Evolutionary conservation across 2,329 filamentous ascomycete genomes (phyloP).

Genomic region (Pseudogymnoascus sp.): DNA sequence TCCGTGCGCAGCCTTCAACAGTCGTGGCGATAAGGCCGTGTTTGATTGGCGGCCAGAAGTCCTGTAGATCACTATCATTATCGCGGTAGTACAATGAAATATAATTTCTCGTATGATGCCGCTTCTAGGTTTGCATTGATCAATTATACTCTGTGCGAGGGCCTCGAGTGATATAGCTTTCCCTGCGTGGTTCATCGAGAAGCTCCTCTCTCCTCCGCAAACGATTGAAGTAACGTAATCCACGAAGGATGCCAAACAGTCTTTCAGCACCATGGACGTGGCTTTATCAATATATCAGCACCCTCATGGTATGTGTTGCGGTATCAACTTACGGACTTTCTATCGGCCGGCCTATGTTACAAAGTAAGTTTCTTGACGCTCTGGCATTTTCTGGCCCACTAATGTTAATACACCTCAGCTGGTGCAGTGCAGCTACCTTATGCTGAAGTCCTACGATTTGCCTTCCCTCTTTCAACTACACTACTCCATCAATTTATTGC

Average conservation of each 20-base stretch:
- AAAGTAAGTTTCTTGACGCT: not conserved
- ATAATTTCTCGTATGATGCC: not conserved
- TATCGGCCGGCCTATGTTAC: not conserved
- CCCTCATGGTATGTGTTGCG: not conserved
- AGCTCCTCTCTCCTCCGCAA: not conserved
- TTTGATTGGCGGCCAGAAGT: not conserved
- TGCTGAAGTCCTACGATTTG: conserved; percentile 3
- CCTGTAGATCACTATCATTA: not conserved
- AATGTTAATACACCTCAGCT: not conserved
- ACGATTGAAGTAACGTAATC: not conserved
- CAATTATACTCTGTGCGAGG: not conserved
- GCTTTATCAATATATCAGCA: not conserved
- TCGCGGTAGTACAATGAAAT: not conserved
- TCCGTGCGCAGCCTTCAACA: not conserved
- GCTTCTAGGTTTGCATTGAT: not conserved
- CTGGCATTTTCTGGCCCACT: not conserved
- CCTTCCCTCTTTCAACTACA: not conserved
- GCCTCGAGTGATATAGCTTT: not conserved
- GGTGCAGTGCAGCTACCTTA: not conserved
- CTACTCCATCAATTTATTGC: not conserved
- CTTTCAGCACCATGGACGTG: not conserved
- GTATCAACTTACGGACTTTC: not conserved
- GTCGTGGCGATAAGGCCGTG: not conserved
- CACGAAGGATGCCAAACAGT: not conserved
- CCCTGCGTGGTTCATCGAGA: not conserved